These are phyloP conservation scores for Ogataea thermomethanolica DNA, from an alignment of 805 yeast species.

Conservation along the genomic window DNA sequence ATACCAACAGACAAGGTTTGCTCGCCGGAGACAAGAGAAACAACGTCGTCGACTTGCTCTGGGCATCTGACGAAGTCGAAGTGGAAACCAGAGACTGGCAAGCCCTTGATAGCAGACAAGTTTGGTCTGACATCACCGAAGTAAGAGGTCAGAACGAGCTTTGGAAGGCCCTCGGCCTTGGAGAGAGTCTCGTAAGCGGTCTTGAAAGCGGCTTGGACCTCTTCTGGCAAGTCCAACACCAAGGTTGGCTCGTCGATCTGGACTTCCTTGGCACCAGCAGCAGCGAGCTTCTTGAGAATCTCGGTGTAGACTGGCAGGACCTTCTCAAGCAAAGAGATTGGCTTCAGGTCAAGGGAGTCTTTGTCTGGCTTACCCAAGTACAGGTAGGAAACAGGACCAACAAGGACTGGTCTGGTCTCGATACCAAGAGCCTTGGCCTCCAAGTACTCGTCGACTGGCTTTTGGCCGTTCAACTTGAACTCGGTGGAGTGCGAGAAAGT, in stretches of 20 bases:
- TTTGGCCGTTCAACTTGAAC: conserved; percentile 93
- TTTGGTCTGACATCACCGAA: conserved; percentile 99
- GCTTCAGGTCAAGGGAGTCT: conserved; percentile 93
- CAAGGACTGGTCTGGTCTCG: conserved; percentile 94
- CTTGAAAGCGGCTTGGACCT: conserved; percentile 82
- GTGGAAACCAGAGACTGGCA: conserved; percentile 95
- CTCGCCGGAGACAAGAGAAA: conserved; percentile 57
- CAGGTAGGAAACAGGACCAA: conserved; percentile 96
- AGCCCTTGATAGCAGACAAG: conserved; percentile 79
- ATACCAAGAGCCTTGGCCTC: conserved; percentile 97
- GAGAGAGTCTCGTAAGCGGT: conserved; percentile 78
- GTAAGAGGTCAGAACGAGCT: conserved; percentile 83
- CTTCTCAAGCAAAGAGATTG: conserved; percentile 84
- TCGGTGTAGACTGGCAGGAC: conserved; percentile 90
- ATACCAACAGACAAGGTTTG: conserved; percentile 94
- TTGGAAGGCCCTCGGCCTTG: conserved; percentile 67
- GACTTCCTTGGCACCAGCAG: conserved; percentile 91
- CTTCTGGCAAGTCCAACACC: conserved; percentile 87
- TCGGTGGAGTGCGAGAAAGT: conserved; percentile 93
- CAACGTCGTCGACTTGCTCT: conserved; percentile 87
- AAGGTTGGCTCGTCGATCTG: conserved; percentile 98
- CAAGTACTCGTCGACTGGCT: conserved; percentile 95
- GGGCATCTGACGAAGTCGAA: conserved; percentile 95
- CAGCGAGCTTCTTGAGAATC: conserved; percentile 80
- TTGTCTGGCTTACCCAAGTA: conserved; percentile 97